These are phyloP conservation scores for Trifolium repens DNA, from an alignment of 306 rosid genomes.

Conservation along the genomic window DNA sequence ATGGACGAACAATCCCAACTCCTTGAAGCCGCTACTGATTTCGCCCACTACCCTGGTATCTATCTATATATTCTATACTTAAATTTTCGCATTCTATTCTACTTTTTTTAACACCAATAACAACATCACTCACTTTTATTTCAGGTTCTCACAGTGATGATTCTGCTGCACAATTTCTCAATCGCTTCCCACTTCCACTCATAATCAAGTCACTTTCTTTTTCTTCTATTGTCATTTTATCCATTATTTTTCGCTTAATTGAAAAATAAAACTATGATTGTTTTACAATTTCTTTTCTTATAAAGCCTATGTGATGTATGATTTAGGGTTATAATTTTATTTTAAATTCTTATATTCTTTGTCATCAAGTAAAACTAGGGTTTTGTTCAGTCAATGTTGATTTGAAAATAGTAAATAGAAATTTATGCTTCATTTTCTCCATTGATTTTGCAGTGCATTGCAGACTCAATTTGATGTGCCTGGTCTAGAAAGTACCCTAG, in stretches of 20 bases:
- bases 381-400: slow-evolving; percentile 15
- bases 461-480: slow-evolving; percentile 77
- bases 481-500: slow-evolving; percentile 65
- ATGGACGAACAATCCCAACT: slow-evolving; percentile 48
- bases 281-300: neutral
- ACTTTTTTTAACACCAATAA: neutral
- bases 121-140: slow-evolving; percentile 28
- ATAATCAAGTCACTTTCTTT: slow-evolving; percentile 57
- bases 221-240: neutral
- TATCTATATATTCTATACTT: neutral
- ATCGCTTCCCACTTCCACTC: slow-evolving; percentile 78
- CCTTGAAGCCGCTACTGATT: slow-evolving; percentile 74
- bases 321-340: slow-evolving; percentile 10
- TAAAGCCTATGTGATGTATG: neutral
- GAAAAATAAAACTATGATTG: neutral
- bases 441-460: slow-evolving; percentile 64
- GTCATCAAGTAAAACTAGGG: slow-evolving; percentile 8
- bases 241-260: neutral
- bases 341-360: neutral
- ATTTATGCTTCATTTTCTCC: slow-evolving; percentile 23
- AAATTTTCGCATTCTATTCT: neutral
- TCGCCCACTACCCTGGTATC: slow-evolving; percentile 67
- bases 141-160: slow-evolving; percentile 76
- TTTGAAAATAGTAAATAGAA: neutral
- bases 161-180: slow-evolving; percentile 67